Evolutionary conservation across 352 stramenopile species (phyloP).

Genomic region (Globisporangium emineosum): DNA sequence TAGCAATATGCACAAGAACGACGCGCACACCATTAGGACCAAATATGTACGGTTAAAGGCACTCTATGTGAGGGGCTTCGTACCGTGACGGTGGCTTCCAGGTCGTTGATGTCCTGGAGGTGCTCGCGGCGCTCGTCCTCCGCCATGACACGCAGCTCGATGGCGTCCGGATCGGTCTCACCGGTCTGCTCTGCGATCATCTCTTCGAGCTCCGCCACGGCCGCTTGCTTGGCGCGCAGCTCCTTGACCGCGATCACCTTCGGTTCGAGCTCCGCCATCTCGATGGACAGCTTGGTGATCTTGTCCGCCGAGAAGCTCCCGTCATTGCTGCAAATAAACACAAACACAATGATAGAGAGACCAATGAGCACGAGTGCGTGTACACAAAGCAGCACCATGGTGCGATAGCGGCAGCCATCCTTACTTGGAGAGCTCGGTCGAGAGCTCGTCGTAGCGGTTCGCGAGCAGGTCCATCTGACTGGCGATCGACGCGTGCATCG

Average conservation of each 20-base stretch:
- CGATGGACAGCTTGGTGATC: conserved; percentile 80
- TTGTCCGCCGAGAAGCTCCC: conserved; percentile 67
- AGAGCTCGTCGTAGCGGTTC: conserved; percentile 62
- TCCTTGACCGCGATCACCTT: conserved; percentile 64
- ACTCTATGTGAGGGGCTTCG: no score
- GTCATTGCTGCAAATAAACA: conserved; percentile 49
- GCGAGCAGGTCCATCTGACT: conserved; percentile 67
- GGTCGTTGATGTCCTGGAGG: conserved; percentile 38
- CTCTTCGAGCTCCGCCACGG: conserved; percentile 89
- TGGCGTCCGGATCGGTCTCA: conserved; percentile 45
- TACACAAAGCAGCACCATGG: not conserved
- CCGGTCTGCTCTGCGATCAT: conserved; percentile 61
- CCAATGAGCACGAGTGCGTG: conserved; percentile 10
- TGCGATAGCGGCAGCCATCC: conserved; percentile 6
- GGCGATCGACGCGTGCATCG: conserved; percentile 71
- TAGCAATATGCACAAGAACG: not conserved
- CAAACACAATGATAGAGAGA: conserved; percentile 4
- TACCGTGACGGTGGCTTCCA: conserved; percentile 66
- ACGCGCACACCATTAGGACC: not conserved
- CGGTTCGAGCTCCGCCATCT: conserved; percentile 79
- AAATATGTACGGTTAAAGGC: no score
- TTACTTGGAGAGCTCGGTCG: conserved; percentile 59
- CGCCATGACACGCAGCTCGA: conserved; percentile 72
- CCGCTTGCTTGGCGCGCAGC: conserved; percentile 86
- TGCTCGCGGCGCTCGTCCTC: conserved; percentile 71